Conservation (phyloP, 2,329 filamentous ascomycete species). For the Diaporthe batatas region DNA sequence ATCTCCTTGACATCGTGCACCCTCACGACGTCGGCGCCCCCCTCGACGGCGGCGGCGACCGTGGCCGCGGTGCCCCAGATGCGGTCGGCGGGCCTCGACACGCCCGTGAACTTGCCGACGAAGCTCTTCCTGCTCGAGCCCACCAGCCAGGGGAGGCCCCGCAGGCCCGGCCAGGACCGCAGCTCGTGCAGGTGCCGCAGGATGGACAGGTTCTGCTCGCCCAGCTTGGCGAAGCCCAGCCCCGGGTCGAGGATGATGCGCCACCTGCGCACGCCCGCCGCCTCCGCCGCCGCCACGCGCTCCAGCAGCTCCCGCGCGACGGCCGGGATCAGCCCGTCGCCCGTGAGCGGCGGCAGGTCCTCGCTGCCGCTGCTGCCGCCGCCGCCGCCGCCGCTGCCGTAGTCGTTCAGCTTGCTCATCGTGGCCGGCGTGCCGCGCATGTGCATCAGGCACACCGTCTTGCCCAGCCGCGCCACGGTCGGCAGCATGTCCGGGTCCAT, state of each 20-base stretch:
- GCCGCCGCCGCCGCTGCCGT: conserved; percentile 67
- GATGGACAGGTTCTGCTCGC: conserved; percentile 84
- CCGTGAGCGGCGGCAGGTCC: background rate
- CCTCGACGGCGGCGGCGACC: conserved; percentile 85
- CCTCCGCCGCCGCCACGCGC: conserved; percentile 80
- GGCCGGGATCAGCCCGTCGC: conserved; percentile 71
- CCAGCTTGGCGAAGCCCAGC: conserved; percentile 91
- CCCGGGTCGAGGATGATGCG: conserved; percentile 95
- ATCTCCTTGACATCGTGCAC: conserved; percentile 94
- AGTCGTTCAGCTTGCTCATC: conserved; percentile 79
- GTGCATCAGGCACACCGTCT: conserved; percentile 88
- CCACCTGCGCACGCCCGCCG: conserved; percentile 89
- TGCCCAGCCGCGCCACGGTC: conserved; percentile 81
- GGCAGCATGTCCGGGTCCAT: conserved; percentile 86
- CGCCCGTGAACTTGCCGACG: conserved; percentile 84
- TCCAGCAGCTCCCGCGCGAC: conserved; percentile 76
- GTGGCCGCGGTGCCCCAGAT: conserved; percentile 90
- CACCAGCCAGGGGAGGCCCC: conserved; percentile 86
- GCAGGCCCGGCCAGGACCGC: conserved; percentile 72
- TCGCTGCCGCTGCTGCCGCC: too few relatives aligned
- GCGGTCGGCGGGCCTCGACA: conserved; percentile 76
- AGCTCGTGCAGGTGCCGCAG: conserved; percentile 76
- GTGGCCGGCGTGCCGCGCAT: conserved; percentile 90
- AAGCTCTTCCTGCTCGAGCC: conserved; percentile 92
- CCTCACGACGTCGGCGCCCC: conserved; percentile 90